A percentile compares a stretch with the other conserved stretches of the same genome.
phyloP scores from a whole-genome alignment of 2,329 filamentous ascomycete genomes.

The Colletotrichum melonis region DNA sequence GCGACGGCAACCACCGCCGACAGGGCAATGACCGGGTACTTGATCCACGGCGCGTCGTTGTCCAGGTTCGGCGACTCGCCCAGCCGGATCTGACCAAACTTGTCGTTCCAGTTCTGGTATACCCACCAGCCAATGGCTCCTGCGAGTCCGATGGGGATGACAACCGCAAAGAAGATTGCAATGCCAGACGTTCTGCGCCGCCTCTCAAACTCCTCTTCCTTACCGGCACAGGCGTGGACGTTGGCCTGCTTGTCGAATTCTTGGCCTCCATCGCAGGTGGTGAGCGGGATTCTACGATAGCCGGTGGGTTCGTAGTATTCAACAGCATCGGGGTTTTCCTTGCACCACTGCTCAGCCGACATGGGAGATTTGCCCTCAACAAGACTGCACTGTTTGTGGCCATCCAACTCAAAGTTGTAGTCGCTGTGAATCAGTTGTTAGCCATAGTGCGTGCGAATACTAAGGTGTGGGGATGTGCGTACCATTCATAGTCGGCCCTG shows the following conservation, averaged over 20 bases:
- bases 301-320: conserved; percentile 89
- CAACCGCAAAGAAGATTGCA: conserved; percentile 86
- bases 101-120: conserved; percentile 85
- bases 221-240: conserved; percentile 76
- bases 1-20: conserved; percentile 72
- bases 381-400: conserved; percentile 80
- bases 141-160: conserved; percentile 79
- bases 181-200: conserved; percentile 77
- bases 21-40: conserved; percentile 81
- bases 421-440: conserved; percentile 67
- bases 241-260: conserved; percentile 77
- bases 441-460: conserved; percentile 24
- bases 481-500: conserved; percentile 93
- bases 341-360: conserved; percentile 62
- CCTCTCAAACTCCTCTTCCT: conserved; percentile 83
- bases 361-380: conserved; percentile 78
- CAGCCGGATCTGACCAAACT: conserved; percentile 92
- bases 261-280: conserved; percentile 82
- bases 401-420: conserved; percentile 89
- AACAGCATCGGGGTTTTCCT: conserved; percentile 71
- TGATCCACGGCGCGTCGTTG: conserved; percentile 80
- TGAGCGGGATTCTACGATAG: conserved; percentile 89
- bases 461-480: conserved; percentile 47
- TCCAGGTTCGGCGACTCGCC: conserved; percentile 76
- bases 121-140: conserved; percentile 84